A percentile compares a stretch with the other conserved stretches of the same genome.
Evolutionary conservation across 2,329 filamentous ascomycete genomes (phyloP).

Genomic region (Rutstroemia sydowiana): DNA sequence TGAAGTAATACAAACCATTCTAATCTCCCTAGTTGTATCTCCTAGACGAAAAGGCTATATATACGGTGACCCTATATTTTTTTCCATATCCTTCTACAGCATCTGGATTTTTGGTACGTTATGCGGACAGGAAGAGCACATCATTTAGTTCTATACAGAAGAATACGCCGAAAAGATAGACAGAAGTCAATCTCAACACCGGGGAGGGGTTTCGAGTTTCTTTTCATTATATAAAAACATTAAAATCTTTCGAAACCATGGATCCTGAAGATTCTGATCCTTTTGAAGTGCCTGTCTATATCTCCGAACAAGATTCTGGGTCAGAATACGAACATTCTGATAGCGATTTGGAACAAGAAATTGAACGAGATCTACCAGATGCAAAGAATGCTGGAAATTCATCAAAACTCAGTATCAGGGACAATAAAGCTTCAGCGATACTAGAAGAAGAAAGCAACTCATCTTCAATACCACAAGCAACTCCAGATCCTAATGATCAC

Average conservation of each 20-base stretch:
- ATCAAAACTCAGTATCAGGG: background rate
- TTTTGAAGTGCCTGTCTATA: background rate
- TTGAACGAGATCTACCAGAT: conserved; percentile 12
- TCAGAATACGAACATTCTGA: conserved; percentile 25
- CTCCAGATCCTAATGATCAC: background rate
- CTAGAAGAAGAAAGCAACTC: conserved; percentile 1
- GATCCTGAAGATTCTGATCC: conserved; percentile 15
- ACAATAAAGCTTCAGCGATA: background rate
- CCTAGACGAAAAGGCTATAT: no score
- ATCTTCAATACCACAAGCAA: background rate
- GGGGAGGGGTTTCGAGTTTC: no score
- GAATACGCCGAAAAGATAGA: conserved; percentile 15
- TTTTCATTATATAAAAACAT: no score
- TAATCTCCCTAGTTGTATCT: no score
- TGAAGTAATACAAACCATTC: no score
- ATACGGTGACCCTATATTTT: no score
- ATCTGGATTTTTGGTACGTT: background rate
- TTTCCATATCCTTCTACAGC: background rate
- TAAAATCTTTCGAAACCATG: conserved; percentile 8
- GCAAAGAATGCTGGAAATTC: background rate
- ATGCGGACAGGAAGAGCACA: conserved; percentile 14
- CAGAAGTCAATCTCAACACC: background rate
- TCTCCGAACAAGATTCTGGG: conserved; percentile 21
- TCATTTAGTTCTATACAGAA: conserved; percentile 8
- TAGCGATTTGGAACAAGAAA: conserved; percentile 13